Base-by-base conservation (phyloP, 139 green algal species). In the Chlamydomonas schloesseri region DNA sequence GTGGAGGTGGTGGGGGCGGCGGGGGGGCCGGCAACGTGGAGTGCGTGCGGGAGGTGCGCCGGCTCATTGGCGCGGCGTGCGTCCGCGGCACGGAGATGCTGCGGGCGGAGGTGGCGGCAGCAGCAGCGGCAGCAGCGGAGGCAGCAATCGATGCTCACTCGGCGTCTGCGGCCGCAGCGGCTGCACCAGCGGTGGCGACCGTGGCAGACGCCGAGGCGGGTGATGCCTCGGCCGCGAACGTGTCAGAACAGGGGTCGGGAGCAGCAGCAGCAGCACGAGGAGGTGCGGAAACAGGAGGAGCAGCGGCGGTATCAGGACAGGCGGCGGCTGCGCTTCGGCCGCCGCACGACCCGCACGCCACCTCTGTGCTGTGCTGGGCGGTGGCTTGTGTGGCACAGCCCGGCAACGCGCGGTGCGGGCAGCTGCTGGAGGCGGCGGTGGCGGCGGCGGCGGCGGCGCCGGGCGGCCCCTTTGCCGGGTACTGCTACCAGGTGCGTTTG, bases 361-460 rank as follows among this genome's bases (percentile, higher is more conserved):
- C 34, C 20, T 81, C 74, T 8, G 31, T 81, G 31, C 74, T 81
- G 20, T 53, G 50, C n/a, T 81, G 74, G 74, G 34, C 74, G 21
- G n/a, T 81, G 3, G 18, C 74, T 11, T 18, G 26, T 33, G 74
- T 33, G 21, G 55, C 55, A 33, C 74, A 15, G 31, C 55, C 46
- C 4, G 73, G 73, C n/a, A n/a, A 80, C 29, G 28, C 47, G 17
- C 73, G 50, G 28, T 67, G 28, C 31, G 50, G n/a, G 47, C 29
- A 50, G 50, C 67, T 60, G 28, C 31, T 80, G 73, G 29, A 70
- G 31, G 74, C 74, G 74, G 55, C 53, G 34, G 50, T 81, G 57
- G 50, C 73, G 50, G 73, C 53, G 50, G 73, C 73, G 53, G 34
- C 68, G 46, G 50, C 73, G 42, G 74, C 60, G 53, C 55, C 15